A percentile compares a stretch with the other conserved stretches of the same genome.
Evolutionary conservation across 257 asterid species (phyloP).

Genomic region (Ajuga chamaepitys): DNA sequence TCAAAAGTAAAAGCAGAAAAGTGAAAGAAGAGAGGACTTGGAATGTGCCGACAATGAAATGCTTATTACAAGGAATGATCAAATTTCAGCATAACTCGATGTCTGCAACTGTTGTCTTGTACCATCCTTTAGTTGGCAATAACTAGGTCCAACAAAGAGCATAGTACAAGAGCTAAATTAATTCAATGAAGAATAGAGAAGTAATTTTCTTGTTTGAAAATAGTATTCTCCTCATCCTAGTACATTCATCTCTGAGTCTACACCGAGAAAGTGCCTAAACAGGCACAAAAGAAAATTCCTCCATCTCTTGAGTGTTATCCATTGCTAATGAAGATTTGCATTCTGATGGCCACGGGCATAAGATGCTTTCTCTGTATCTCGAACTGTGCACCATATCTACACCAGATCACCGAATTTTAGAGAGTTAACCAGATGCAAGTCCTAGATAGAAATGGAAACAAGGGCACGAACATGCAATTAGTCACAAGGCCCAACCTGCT

Average conservation of each 20-base stretch:
- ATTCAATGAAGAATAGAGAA: not conserved
- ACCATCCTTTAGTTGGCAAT: not conserved
- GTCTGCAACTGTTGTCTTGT: not conserved
- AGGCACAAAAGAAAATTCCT: not conserved
- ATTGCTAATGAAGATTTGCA: not conserved
- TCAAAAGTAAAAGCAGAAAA: not conserved
- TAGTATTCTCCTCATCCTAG: conserved; percentile 1
- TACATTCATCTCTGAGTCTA: not conserved
- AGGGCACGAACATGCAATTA: too few relatives aligned
- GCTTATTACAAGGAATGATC: not conserved
- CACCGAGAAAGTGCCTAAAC: not conserved
- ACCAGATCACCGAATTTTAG: too few relatives aligned
- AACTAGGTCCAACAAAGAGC: conserved; percentile 13
- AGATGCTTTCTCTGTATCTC: not conserved
- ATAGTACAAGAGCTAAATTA: not conserved
- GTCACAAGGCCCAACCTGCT: too few relatives aligned
- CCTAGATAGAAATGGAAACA: too few relatives aligned
- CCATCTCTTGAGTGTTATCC: not conserved
- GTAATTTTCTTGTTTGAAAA: not conserved
- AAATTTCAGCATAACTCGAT: conserved; percentile 1
- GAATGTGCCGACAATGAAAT: not conserved
- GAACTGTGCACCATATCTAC: not conserved
- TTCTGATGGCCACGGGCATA: not conserved
- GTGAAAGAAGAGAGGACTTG: not conserved
- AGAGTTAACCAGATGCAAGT: too few relatives aligned